Evolutionary conservation across 2,329 filamentous ascomycete genomes (phyloP).

Genomic region (Fusarium sp.): DNA sequence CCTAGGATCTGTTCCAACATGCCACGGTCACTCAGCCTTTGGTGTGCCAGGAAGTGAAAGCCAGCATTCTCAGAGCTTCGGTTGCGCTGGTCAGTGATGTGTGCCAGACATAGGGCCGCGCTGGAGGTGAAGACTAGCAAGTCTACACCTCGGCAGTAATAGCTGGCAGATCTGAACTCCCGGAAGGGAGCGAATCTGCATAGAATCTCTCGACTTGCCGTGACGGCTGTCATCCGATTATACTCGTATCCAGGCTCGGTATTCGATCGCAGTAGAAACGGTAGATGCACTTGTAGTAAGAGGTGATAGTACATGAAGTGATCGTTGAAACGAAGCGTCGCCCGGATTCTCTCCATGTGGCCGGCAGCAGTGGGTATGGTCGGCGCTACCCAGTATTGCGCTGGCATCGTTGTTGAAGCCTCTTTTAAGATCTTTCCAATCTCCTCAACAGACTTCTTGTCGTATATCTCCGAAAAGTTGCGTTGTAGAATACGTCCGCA

Average conservation of each 20-base stretch:
- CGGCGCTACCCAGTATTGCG: slow-evolving; percentile 62
- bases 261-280: slow-evolving; percentile 60
- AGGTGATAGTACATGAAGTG: slow-evolving; percentile 65
- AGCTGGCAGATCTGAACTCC: slow-evolving; percentile 51
- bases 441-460: slow-evolving; percentile 51
- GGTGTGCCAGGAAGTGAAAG: slow-evolving; percentile 54
- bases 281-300: slow-evolving; percentile 65
- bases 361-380: slow-evolving; percentile 27
- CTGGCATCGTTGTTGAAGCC: slow-evolving; percentile 55
- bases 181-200: slow-evolving; percentile 60
- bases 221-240: slow-evolving; percentile 58
- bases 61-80: slow-evolving; percentile 14
- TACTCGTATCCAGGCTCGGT: slow-evolving; percentile 56
- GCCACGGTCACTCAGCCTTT: slow-evolving; percentile 56
- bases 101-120: slow-evolving; percentile 62
- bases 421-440: slow-evolving; percentile 61
- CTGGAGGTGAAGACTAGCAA: slow-evolving; percentile 63
- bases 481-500: slow-evolving; percentile 60
- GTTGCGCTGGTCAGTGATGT: slow-evolving; percentile 53
- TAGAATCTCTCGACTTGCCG: slow-evolving; percentile 63
- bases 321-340: slow-evolving; percentile 53
- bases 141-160: slow-evolving; percentile 62
- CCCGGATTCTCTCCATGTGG: slow-evolving; percentile 37
- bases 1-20: slow-evolving; percentile 53
- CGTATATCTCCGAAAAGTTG: slow-evolving; percentile 48